These are phyloP conservation scores for Blumeriella jaapii DNA, from an alignment of 2,329 filamentous ascomycete genomes.

Conservation along the genomic window DNA sequence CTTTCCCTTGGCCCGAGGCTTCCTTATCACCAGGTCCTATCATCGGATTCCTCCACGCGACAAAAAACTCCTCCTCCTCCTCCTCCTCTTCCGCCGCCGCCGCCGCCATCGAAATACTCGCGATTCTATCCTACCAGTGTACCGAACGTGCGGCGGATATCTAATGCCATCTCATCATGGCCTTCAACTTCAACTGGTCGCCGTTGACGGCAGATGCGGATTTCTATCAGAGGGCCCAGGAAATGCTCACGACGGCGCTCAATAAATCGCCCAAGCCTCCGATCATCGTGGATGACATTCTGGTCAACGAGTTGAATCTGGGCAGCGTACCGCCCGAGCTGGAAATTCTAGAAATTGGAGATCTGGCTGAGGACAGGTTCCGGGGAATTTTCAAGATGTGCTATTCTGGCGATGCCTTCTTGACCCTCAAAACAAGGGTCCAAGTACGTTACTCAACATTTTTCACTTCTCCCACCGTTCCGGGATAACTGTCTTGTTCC, in stretches of 20 bases:
- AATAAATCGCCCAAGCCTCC: constrained; percentile 98
- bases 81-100: too few species aligned
- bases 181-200: constrained; percentile 99
- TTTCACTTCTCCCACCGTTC: constrained; percentile 2
- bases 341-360: constrained; percentile 95
- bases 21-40: constrained; percentile 16
- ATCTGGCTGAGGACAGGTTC: constrained; percentile 93
- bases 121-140: not conserved
- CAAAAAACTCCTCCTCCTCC: too few species aligned
- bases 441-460: constrained; percentile 48
- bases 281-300: constrained; percentile 98
- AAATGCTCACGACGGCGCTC: constrained; percentile 85
- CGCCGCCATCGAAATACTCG: constrained; percentile 4
- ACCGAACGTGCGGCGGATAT: constrained; percentile 1
- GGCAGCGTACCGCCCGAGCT: constrained; percentile 89
- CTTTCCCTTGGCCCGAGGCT: constrained; percentile 3
- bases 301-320: constrained; percentile 94
- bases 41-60: constrained; percentile 18
- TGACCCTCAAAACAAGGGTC: constrained; percentile 90
- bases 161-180: constrained; percentile 48
- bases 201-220: constrained; percentile 89
- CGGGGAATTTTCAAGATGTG: constrained; percentile 99
- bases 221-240: constrained; percentile 81
- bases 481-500: constrained; percentile 5
- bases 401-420: constrained; percentile 87